Evolutionary conservation across 1,284 basidiomycete genomes (phyloP).

Genomic region (Peniophora sp.): DNA sequence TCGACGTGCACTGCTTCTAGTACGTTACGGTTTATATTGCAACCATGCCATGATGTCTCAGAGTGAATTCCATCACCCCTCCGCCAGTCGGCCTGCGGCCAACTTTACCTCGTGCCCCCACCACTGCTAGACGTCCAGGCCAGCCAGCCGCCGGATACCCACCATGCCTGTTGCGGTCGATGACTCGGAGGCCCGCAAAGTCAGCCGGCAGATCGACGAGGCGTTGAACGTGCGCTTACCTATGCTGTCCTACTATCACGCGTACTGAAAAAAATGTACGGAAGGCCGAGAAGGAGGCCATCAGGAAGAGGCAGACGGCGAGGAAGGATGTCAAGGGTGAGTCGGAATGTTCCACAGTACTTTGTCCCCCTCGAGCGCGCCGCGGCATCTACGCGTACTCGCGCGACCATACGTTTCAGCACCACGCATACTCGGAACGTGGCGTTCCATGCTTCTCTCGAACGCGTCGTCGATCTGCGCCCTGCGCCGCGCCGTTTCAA

Average conservation of each 20-base stretch:
- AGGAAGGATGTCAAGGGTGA: conserved; percentile 60
- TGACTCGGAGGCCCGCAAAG: conserved; percentile 40
- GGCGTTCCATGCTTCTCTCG: background rate
- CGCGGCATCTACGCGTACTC: too few species aligned
- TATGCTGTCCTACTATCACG: background rate
- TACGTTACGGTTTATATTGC: too few species aligned
- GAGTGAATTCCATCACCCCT: background rate
- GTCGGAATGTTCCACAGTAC: conserved; percentile 9
- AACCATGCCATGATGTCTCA: too few species aligned
- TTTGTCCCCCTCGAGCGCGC: too few species aligned
- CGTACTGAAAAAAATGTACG: conserved; percentile 16
- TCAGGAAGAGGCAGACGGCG: conserved; percentile 38
- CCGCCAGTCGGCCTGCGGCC: background rate
- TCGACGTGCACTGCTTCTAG: too few species aligned
- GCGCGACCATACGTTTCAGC: background rate
- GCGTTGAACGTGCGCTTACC: conserved; percentile 48
- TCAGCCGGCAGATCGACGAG: conserved; percentile 64
- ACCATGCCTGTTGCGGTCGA: conserved; percentile 22
- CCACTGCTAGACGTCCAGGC: too few species aligned
- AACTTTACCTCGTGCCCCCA: too few species aligned
- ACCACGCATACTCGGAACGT: background rate
- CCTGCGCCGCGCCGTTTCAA: background rate
- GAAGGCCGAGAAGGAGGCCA: conserved; percentile 39
- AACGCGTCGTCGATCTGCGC: background rate
- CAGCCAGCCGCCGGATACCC: too few species aligned